Conservation (phyloP, 768 basidiomycete genomes). For the Tricholoma terreum region DNA sequence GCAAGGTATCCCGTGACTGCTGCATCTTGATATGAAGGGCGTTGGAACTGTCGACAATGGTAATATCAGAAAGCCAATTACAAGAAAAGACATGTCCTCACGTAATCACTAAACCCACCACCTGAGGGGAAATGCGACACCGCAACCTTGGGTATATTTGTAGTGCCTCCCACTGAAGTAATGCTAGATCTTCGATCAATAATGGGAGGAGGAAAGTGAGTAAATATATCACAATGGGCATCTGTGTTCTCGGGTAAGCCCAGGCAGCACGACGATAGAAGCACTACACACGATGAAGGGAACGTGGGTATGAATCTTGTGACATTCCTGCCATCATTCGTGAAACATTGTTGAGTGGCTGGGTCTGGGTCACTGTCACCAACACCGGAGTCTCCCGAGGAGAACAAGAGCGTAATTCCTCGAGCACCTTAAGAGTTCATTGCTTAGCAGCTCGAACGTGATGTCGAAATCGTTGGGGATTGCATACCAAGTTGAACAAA, state of each 20-base stretch:
- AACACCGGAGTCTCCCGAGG: conserved; percentile 69
- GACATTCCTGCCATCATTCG: conserved; percentile 55
- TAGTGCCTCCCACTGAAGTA: conserved; percentile 54
- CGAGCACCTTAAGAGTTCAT: conserved; percentile 54
- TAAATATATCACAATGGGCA: conserved; percentile 46
- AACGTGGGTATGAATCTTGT: conserved; percentile 57
- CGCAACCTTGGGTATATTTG: conserved; percentile 50
- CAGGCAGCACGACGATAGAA: conserved; percentile 24
- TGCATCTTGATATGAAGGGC: conserved; percentile 38
- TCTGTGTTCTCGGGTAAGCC: conserved; percentile 19
- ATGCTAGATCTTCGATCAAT: conserved; percentile 35
- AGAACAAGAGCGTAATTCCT: conserved; percentile 63
- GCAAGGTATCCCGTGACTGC: conserved; percentile 39
- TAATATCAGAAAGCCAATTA: not conserved
- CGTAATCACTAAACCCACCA: conserved; percentile 73
- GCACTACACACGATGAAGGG: conserved; percentile 47
- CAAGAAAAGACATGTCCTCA: conserved; percentile 21
- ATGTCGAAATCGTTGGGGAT: too few species aligned
- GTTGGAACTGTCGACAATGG: conserved; percentile 16
- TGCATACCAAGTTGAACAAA: conserved; percentile 61
- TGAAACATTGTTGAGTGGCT: conserved; percentile 47
- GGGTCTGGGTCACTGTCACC: conserved; percentile 59
- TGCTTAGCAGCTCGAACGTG: conserved; percentile 38
- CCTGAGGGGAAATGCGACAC: conserved; percentile 54
- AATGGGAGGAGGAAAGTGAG: not conserved